These are phyloP conservation scores for Gamsiella multidivaricata DNA, from an alignment of 192 early-diverging fungal species.

Conservation along the genomic window DNA sequence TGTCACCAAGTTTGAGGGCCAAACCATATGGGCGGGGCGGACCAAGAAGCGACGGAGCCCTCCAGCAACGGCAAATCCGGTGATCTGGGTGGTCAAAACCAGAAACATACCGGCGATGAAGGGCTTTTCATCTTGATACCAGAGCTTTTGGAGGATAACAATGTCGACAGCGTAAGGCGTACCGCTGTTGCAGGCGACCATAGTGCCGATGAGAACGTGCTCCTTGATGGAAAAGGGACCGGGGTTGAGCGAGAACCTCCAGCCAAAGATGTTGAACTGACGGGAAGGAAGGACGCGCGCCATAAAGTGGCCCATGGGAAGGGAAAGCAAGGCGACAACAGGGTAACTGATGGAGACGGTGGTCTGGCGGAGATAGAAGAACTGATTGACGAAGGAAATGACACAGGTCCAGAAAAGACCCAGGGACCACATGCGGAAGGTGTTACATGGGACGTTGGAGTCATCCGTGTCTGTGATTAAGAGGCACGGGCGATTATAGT, in stretches of 20 bases:
- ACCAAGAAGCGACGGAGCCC: slow-evolving; percentile 71
- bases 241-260: slow-evolving; percentile 60
- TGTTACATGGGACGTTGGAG: slow-evolving; percentile 57
- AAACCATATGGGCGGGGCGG: slow-evolving; percentile 83
- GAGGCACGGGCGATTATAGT: slow-evolving; percentile 10
- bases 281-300: slow-evolving; percentile 52
- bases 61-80: slow-evolving; percentile 60
- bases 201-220: slow-evolving; percentile 66
- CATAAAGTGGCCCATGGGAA: slow-evolving; percentile 59
- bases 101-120: slow-evolving; percentile 63
- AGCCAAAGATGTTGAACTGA: slow-evolving; percentile 57
- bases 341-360: slow-evolving; percentile 51
- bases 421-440: slow-evolving; percentile 65
- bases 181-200: slow-evolving; percentile 57
- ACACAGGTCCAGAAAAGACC: slow-evolving; percentile 51
- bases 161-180: slow-evolving; percentile 66
- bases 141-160: slow-evolving; percentile 59
- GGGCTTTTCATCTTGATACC: slow-evolving; percentile 60
- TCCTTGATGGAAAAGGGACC: slow-evolving; percentile 73
- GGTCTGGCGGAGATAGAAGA: slow-evolving; percentile 62
- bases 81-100: slow-evolving; percentile 63
- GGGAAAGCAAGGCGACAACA: slow-evolving; percentile 59
- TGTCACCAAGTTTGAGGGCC: slow-evolving; percentile 78
- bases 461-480: slow-evolving; percentile 62
- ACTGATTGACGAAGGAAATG: slow-evolving; percentile 63